Percentiles rank a stretch among this genome's conserved stretches.
Evolutionary conservation across 257 asterid genomes (phyloP).

Genomic region (Perilla frutescens): DNA sequence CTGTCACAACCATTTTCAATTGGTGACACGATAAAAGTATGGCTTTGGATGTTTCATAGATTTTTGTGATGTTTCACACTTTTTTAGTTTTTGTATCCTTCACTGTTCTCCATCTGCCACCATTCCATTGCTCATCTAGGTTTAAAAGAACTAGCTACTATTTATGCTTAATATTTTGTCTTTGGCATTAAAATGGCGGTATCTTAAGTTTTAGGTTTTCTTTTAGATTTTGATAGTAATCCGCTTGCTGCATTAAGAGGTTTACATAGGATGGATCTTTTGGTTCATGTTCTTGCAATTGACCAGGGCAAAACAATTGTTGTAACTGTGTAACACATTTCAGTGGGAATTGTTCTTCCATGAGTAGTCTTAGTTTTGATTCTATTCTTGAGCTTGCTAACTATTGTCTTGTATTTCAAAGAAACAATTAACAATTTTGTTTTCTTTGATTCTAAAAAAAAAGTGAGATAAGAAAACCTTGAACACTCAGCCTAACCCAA

Average conservation of each 20-base stretch:
- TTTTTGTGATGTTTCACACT: slow-evolving; percentile 23
- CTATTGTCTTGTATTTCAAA: neutral
- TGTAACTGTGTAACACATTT: neutral
- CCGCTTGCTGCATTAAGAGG: neutral
- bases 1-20: slow-evolving; percentile 77
- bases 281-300: neutral
- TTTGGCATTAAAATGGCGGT: neutral
- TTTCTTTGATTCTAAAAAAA: slow-evolving; percentile 2
- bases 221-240: neutral
- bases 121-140: slow-evolving; percentile 9
- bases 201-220: neutral
- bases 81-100: neutral
- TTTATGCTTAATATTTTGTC: neutral
- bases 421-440: neutral
- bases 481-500: neutral
- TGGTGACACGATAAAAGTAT: slow-evolving; percentile 91
- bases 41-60: slow-evolving; percentile 28
- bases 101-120: slow-evolving; percentile 1
- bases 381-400: neutral
- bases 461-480: neutral
- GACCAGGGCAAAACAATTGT: neutral
- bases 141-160: slow-evolving; percentile 19
- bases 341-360: slow-evolving; percentile 18
- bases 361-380: neutral
- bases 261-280: neutral